phyloP scores from a whole-genome alignment of 257 asterid species.

The Solanum boliviense region DNA sequence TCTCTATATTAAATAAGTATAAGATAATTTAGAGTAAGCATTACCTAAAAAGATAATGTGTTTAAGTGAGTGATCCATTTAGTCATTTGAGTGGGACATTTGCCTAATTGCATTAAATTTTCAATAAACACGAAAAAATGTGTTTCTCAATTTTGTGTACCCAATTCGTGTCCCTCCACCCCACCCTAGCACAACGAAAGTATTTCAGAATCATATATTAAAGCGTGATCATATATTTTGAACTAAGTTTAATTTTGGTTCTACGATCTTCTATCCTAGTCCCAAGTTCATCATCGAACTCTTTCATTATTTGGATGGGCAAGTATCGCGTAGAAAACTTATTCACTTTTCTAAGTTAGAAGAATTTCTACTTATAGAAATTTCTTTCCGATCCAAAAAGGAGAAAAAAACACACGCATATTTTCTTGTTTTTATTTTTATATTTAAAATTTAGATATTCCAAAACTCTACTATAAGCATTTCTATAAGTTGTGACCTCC shows the following conservation, averaged over 20 bases:
- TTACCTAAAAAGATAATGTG: not conserved
- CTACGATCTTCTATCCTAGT: too few relatives aligned
- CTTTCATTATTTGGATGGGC: not conserved
- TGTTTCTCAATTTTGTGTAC: not conserved
- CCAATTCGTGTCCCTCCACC: not conserved
- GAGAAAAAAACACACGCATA: too few relatives aligned
- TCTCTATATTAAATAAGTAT: not conserved
- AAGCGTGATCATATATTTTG: not conserved
- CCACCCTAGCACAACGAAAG: not conserved
- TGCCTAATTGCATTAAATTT: not conserved
- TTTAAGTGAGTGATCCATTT: not conserved
- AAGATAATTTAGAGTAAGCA: not conserved
- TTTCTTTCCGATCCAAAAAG: not conserved
- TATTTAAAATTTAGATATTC: not conserved
- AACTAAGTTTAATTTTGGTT: too few relatives aligned
- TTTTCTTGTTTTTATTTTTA: not conserved
- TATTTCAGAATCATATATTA: too few relatives aligned
- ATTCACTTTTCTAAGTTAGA: not conserved
- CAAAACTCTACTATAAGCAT: not conserved
- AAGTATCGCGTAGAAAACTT: too few relatives aligned
- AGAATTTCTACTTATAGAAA: not conserved
- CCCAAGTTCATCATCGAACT: not conserved
- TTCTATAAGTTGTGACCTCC: too few relatives aligned
- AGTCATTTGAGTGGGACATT: not conserved
- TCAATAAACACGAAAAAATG: not conserved